phyloP scores from a whole-genome alignment of 78 protist genomes.

The Dictyostelium capitatum region DNA sequence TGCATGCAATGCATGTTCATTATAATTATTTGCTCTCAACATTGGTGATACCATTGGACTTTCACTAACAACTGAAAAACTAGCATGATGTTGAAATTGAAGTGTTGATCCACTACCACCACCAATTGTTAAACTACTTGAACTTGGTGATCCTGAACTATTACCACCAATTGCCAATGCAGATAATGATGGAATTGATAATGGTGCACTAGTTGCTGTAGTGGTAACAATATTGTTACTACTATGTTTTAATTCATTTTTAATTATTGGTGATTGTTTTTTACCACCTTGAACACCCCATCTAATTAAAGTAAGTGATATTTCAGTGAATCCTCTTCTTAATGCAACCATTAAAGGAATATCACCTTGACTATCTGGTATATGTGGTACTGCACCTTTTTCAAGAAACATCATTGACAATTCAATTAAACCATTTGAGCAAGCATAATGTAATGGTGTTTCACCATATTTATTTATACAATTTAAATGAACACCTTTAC shows the following conservation, averaged over 20 bases:
- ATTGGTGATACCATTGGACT: slow-evolving; percentile 65
- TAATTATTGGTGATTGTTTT: background rate
- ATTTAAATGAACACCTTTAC: slow-evolving; percentile 29
- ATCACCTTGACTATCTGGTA: slow-evolving; percentile 68
- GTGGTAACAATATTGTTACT: background rate
- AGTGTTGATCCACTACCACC: background rate
- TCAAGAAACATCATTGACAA: slow-evolving; percentile 55
- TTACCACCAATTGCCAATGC: background rate
- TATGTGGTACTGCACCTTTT: slow-evolving; percentile 64
- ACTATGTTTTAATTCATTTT: background rate
- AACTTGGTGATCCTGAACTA: background rate
- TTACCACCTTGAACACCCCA: slow-evolving; percentile 77
- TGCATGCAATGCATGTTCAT: slow-evolving; percentile 66
- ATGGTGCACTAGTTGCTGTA: background rate
- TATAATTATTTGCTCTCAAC: slow-evolving; percentile 58
- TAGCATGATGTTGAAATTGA: background rate
- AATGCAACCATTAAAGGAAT: slow-evolving; percentile 74
- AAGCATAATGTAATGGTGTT: slow-evolving; percentile 71
- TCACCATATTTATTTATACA: slow-evolving; percentile 60
- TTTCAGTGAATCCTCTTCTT: slow-evolving; percentile 64
- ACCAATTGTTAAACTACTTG: background rate
- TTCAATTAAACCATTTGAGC: slow-evolving; percentile 50
- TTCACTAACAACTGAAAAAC: slow-evolving; percentile 53
- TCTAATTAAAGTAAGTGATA: slow-evolving; percentile 52
- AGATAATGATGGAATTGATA: background rate